phyloP scores from a whole-genome alignment of 148 eudicot genomes.

The Spergularia bocconei region DNA sequence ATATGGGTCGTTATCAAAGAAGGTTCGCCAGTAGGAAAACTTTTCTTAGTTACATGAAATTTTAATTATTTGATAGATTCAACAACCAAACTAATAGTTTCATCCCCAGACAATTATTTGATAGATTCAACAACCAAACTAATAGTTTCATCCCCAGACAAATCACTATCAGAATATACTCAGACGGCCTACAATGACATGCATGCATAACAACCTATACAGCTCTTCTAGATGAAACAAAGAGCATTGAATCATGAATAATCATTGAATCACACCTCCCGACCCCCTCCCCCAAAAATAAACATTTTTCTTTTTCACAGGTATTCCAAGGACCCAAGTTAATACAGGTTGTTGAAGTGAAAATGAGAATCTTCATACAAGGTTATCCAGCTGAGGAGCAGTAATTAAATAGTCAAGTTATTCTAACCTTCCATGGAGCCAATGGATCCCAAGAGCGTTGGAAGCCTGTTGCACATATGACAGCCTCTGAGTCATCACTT shows the following conservation, averaged over 20 bases:
- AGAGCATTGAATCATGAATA: background rate
- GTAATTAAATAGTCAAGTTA: background rate
- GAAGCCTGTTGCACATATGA: constrained; percentile 93
- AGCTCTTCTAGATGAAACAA: background rate
- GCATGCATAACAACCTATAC: background rate
- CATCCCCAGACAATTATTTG: no score
- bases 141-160: no score
- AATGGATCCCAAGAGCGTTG: constrained; percentile 68
- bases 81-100: no score
- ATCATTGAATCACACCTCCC: background rate
- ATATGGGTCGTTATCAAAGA: no score
- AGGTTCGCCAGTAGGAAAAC: no score
- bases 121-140: no score
- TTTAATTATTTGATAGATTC: no score
- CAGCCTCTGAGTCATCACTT: constrained; percentile 81
- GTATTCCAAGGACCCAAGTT: background rate
- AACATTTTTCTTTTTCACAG: no score
- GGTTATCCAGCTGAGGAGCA: background rate
- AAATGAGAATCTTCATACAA: background rate
- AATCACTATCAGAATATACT: no score
- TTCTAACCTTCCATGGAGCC: constrained; percentile 89
- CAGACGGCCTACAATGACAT: no score
- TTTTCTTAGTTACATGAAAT: no score
- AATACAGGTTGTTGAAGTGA: background rate
- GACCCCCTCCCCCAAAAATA: no score